These are phyloP conservation scores for Rehmannia glutinosa DNA, from an alignment of 257 asterid species.

Conservation along the genomic window DNA sequence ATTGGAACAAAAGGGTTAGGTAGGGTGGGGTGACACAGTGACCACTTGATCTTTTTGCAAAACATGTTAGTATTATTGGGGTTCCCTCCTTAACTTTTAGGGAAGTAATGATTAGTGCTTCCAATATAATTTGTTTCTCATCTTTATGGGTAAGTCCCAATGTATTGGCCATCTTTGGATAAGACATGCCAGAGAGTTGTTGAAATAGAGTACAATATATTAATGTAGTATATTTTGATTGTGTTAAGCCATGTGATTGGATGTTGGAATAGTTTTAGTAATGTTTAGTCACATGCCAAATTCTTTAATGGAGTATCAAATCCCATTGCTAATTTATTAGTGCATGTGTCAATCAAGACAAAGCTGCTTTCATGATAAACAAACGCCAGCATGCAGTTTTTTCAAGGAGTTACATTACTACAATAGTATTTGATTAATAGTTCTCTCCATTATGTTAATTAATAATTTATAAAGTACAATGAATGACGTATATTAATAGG, in stretches of 20 bases:
- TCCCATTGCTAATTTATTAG: not conserved
- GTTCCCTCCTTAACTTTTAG: conserved; percentile 21
- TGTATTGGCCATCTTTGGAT: conserved; percentile 1
- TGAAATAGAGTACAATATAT: not conserved
- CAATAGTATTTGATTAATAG: no score
- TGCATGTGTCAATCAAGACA: not conserved
- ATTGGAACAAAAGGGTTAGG: no score
- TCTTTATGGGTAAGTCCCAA: not conserved
- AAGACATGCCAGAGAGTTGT: not conserved
- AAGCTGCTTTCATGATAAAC: not conserved
- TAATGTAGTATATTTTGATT: not conserved
- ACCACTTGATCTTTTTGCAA: not conserved
- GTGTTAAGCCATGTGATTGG: not conserved
- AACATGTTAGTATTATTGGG: conserved; percentile 17
- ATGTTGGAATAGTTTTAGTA: not conserved
- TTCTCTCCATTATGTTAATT: no score
- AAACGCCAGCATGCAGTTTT: not conserved
- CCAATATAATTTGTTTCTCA: conserved; percentile 4
- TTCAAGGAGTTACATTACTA: not conserved
- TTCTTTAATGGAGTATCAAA: not conserved
- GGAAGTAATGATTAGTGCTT: conserved; percentile 21
- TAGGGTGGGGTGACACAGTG: no score
- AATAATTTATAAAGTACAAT: no score
- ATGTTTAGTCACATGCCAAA: not conserved
- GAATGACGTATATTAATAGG: no score